phyloP scores from a whole-genome alignment of 768 basidiomycete genomes.

The Mycena polygramma region DNA sequence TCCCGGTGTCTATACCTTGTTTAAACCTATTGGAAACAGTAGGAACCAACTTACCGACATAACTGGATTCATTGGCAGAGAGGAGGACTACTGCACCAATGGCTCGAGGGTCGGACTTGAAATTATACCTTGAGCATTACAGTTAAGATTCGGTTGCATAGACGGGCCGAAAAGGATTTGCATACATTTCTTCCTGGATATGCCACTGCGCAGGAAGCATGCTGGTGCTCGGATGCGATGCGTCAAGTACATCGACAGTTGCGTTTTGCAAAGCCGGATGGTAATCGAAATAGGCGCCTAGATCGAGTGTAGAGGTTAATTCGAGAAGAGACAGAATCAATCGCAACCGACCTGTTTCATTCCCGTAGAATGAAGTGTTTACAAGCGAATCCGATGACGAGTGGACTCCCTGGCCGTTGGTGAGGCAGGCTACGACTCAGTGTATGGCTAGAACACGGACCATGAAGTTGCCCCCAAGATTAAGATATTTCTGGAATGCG shows the following conservation, averaged over 20 bases:
- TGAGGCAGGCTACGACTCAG: not conserved
- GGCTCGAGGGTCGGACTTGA: slow-evolving; percentile 76
- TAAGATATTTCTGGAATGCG: slow-evolving; percentile 74
- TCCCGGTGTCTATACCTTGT: slow-evolving; percentile 54
- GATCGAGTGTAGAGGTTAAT: not conserved
- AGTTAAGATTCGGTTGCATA: not conserved
- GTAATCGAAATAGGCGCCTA: slow-evolving; percentile 77
- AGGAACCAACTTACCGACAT: slow-evolving; percentile 52
- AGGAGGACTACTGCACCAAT: slow-evolving; percentile 75
- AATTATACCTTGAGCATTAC: slow-evolving; percentile 69
- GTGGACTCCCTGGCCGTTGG: slow-evolving; percentile 61
- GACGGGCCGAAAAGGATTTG: not conserved
- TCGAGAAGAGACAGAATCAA: not conserved
- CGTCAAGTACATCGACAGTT: slow-evolving; percentile 71
- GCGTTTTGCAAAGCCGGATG: slow-evolving; percentile 76
- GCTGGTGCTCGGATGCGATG: slow-evolving; percentile 72
- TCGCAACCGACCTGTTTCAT: slow-evolving; percentile 63
- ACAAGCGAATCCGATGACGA: slow-evolving; percentile 72
- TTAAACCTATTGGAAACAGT: not conserved
- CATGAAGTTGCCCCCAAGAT: slow-evolving; percentile 78
- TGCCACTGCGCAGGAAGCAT: slow-evolving; percentile 66
- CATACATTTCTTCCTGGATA: slow-evolving; percentile 73
- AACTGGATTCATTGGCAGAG: slow-evolving; percentile 74
- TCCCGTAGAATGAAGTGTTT: slow-evolving; percentile 68
- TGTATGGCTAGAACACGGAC: slow-evolving; percentile 1